Evolutionary conservation across 805 yeast species (phyloP).

Genomic region (Yarrowia sp.): DNA sequence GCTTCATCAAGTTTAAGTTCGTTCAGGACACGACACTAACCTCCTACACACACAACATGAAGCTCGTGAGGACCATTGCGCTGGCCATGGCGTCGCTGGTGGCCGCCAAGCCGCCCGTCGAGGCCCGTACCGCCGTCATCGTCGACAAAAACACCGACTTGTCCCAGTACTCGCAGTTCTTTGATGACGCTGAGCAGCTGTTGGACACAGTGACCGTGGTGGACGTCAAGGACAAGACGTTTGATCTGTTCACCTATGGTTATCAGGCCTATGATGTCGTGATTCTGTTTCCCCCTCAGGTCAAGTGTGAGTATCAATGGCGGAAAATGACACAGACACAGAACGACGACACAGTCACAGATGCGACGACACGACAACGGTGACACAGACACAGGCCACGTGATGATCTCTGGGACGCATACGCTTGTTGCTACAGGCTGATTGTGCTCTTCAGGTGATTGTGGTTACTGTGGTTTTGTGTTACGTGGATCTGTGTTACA

Average conservation of each 20-base stretch:
- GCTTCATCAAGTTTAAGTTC: not conserved
- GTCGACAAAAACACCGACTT: conserved; percentile 34
- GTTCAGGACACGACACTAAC: not conserved
- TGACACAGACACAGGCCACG: too few relatives aligned
- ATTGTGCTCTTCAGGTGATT: too few relatives aligned
- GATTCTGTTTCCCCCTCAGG: conserved; percentile 53
- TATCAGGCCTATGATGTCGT: conserved; percentile 53
- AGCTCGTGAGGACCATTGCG: not conserved
- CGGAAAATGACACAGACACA: too few relatives aligned
- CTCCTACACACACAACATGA: not conserved
- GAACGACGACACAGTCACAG: too few relatives aligned
- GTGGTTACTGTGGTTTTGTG: not conserved
- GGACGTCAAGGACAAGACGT: conserved; percentile 37
- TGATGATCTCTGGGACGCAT: too few relatives aligned
- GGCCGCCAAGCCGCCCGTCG: conserved; percentile 29
- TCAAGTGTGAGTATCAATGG: conserved; percentile 14
- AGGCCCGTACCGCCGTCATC: conserved; percentile 37
- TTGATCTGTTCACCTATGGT: conserved; percentile 45
- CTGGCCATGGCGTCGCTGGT: conserved; percentile 3
- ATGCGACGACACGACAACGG: too few relatives aligned
- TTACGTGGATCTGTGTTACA: too few relatives aligned
- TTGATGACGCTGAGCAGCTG: conserved; percentile 31
- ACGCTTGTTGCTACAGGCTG: too few relatives aligned
- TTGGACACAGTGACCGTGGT: conserved; percentile 31
- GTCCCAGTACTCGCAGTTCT: conserved; percentile 28